These are phyloP conservation scores for Phytophthora agathidicida DNA, from an alignment of 352 stramenopile species.

Conservation along the genomic window DNA sequence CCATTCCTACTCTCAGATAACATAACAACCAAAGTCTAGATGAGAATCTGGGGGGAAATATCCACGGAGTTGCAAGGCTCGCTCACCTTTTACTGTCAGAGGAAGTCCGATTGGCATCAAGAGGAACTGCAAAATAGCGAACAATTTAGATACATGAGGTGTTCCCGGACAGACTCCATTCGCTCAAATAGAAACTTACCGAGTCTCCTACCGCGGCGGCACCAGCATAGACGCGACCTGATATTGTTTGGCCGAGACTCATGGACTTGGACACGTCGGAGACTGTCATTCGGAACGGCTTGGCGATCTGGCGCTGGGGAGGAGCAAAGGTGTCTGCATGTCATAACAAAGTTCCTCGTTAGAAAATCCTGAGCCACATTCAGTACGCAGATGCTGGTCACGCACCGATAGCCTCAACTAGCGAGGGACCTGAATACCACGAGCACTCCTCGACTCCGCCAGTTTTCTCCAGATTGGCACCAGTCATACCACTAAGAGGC, in stretches of 20 bases:
- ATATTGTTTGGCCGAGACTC: conserved; percentile 79
- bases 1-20: conserved; percentile 62
- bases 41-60: background rate
- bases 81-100: conserved; percentile 55
- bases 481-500: conserved; percentile 86
- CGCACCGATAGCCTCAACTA: conserved; percentile 82
- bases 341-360: conserved; percentile 1
- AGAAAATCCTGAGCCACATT: conserved; percentile 1
- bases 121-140: conserved; percentile 44
- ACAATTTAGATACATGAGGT: background rate
- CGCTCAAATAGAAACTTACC: conserved; percentile 30
- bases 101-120: conserved; percentile 65
- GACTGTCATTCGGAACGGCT: conserved; percentile 87
- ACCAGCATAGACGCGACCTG: conserved; percentile 86
- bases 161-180: background rate
- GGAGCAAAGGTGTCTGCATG: conserved; percentile 70
- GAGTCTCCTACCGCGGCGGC: conserved; percentile 71
- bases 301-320: conserved; percentile 78
- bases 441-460: conserved; percentile 49
- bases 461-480: conserved; percentile 81
- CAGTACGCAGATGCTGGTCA: background rate
- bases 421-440: conserved; percentile 83
- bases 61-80: background rate
- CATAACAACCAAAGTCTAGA: conserved; percentile 3
- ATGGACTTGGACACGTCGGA: conserved; percentile 89